These are phyloP conservation scores for Trypanosoma lewisi DNA, from an alignment of 208 protist species.

Conservation along the genomic window DNA sequence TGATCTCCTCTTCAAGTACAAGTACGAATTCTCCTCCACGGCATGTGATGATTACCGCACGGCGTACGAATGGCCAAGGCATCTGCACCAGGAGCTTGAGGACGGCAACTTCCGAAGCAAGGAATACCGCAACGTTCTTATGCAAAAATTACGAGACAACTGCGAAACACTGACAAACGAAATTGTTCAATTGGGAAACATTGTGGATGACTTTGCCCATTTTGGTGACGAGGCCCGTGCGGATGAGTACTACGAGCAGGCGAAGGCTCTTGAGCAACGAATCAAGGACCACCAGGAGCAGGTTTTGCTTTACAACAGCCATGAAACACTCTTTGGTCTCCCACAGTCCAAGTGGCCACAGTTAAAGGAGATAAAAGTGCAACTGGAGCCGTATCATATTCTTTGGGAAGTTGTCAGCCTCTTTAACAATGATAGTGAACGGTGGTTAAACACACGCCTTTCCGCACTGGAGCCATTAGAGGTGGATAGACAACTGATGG, in stretches of 20 bases:
- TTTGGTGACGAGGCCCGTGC: slow-evolving; percentile 81
- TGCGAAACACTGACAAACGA: slow-evolving; percentile 80
- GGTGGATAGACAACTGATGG: slow-evolving; percentile 81
- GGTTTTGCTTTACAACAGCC: slow-evolving; percentile 82
- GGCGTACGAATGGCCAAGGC: slow-evolving; percentile 90
- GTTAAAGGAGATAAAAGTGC: slow-evolving; percentile 80
- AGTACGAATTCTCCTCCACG: slow-evolving; percentile 64
- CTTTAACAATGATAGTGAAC: slow-evolving; percentile 82
- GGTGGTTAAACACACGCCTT: slow-evolving; percentile 90
- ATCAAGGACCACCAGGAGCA: slow-evolving; percentile 71
- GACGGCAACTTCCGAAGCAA: slow-evolving; percentile 89
- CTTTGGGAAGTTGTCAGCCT: slow-evolving; percentile 90
- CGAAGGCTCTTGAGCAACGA: slow-evolving; percentile 61
- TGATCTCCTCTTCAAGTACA: slow-evolving; percentile 83
- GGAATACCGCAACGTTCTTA: slow-evolving; percentile 89
- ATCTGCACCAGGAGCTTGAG: slow-evolving; percentile 86
- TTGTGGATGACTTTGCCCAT: slow-evolving; percentile 85
- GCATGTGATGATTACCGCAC: slow-evolving; percentile 86
- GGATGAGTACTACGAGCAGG: slow-evolving; percentile 88
- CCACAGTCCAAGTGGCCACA: slow-evolving; percentile 85
- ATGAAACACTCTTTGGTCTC: slow-evolving; percentile 89
- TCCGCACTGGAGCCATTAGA: slow-evolving; percentile 72
- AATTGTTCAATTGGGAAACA: slow-evolving; percentile 76
- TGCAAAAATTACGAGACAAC: slow-evolving; percentile 86
- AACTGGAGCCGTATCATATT: slow-evolving; percentile 88